These are phyloP conservation scores for Sclerotinia trifoliorum DNA, from an alignment of 2,329 filamentous ascomycete species.

Conservation along the genomic window DNA sequence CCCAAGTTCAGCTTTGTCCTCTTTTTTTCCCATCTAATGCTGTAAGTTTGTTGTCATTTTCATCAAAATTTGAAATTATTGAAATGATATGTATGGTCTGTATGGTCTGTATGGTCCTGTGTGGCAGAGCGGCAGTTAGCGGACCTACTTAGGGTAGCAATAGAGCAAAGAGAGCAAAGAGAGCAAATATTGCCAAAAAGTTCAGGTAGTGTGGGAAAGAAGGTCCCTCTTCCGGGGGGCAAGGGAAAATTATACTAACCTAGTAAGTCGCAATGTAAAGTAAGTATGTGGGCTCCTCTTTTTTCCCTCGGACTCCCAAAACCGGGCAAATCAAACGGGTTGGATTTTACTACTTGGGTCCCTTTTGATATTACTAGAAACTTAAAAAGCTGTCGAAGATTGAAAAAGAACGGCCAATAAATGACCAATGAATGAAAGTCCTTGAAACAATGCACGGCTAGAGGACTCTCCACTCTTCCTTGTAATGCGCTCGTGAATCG, in stretches of 20 bases:
- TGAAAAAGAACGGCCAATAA: background rate
- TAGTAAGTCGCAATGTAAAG: background rate
- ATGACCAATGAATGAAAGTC: background rate
- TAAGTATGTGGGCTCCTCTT: background rate
- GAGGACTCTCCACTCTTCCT: background rate
- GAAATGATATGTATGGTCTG: background rate
- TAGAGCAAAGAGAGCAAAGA: too few species aligned
- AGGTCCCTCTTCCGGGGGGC: background rate
- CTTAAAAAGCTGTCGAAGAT: background rate
- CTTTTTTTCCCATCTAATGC: background rate
- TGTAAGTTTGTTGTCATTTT: constrained; percentile 6
- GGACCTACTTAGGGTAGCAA: background rate
- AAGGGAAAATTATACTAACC: background rate
- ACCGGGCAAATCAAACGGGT: background rate
- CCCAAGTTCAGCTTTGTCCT: background rate
- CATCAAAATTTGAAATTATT: background rate
- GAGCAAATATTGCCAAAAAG: background rate
- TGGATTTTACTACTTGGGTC: background rate
- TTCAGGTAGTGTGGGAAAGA: background rate
- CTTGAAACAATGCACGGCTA: background rate
- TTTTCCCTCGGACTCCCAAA: background rate
- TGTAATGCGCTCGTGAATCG: background rate
- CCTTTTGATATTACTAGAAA: background rate
- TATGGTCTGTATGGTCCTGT: background rate
- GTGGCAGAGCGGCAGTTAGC: background rate